Evolutionary conservation across 2,329 filamentous ascomycete species (phyloP).

Genomic region (Dactylellina drechsleri): DNA sequence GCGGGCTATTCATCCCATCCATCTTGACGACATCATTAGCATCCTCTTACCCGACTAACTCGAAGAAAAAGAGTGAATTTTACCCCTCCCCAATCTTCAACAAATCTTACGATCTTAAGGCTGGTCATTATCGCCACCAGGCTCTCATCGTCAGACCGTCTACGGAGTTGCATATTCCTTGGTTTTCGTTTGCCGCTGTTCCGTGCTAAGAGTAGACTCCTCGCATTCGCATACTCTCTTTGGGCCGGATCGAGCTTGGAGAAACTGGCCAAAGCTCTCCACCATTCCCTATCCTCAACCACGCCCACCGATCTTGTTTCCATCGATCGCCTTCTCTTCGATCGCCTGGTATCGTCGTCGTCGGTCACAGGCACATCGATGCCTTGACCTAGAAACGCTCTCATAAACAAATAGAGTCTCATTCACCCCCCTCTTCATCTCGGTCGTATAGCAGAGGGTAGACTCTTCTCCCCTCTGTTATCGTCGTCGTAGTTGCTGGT

Average conservation of each 20-base stretch:
- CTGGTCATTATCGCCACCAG: not conserved
- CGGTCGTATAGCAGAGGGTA: not conserved
- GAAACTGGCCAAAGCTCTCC: constrained; percentile 25
- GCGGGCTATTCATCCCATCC: constrained; percentile 13
- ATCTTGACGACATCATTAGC: constrained; percentile 27
- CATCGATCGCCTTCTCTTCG: constrained; percentile 8
- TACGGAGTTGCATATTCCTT: not conserved
- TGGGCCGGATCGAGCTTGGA: constrained; percentile 32
- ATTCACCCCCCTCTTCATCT: not conserved
- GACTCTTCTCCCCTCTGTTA: constrained; percentile 1
- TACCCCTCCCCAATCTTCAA: constrained; percentile 9
- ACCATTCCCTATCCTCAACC: constrained; percentile 8
- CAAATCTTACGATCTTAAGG: not conserved
- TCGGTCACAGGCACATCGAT: constrained; percentile 37
- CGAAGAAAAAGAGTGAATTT: constrained; percentile 11
- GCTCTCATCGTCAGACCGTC: not conserved
- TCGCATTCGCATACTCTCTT: constrained; percentile 38
- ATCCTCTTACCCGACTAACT: constrained; percentile 14
- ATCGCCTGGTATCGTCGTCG: constrained; percentile 14
- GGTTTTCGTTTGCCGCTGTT: not conserved
- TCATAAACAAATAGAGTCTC: constrained; percentile 14
- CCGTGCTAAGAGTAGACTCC: not conserved
- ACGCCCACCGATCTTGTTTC: not conserved
- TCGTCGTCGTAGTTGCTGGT: not conserved
- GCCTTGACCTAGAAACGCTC: constrained; percentile 13